These are phyloP conservation scores for Manihot esculenta DNA, from an alignment of 441 rosid species.

Conservation along the genomic window DNA sequence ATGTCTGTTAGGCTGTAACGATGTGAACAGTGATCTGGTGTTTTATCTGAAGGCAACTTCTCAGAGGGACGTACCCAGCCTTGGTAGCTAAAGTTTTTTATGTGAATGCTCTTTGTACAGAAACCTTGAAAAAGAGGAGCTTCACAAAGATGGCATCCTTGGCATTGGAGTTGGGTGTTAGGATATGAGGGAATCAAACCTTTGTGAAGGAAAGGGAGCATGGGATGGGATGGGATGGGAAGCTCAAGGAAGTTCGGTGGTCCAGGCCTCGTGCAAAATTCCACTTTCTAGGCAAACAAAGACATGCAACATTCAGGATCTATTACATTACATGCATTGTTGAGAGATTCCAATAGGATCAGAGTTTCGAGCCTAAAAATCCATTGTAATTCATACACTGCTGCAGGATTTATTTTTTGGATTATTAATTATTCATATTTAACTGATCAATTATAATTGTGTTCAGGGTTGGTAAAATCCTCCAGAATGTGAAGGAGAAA, in stretches of 20 bases:
- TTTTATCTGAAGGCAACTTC: constrained; percentile 65
- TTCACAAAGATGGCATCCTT: constrained; percentile 61
- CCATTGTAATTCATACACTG: too few relatives aligned
- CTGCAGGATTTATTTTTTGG: too few relatives aligned
- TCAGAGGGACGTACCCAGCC: constrained; percentile 66
- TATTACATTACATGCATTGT: background rate
- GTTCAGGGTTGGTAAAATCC: too few relatives aligned
- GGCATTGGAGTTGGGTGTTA: constrained; percentile 91
- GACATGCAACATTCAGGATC: background rate
- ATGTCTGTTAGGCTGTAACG: background rate
- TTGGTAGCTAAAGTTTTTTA: constrained; percentile 86
- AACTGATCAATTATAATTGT: too few relatives aligned
- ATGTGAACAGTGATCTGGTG: constrained; percentile 50
- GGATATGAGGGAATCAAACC: constrained; percentile 81
- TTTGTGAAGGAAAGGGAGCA: constrained; percentile 93
- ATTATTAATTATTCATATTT: too few relatives aligned
- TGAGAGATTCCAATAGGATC: background rate
- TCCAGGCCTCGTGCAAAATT: constrained; percentile 29
- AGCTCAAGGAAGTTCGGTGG: constrained; percentile 71
- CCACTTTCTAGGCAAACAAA: background rate
- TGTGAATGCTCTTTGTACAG: constrained; percentile 79
- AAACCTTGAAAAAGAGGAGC: constrained; percentile 70
- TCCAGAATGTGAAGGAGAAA: too few relatives aligned
- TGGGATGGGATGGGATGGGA: constrained; percentile 69
- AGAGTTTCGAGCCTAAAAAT: background rate